These are phyloP conservation scores for Suillus plorans DNA, from an alignment of 768 basidiomycete genomes.

Conservation along the genomic window DNA sequence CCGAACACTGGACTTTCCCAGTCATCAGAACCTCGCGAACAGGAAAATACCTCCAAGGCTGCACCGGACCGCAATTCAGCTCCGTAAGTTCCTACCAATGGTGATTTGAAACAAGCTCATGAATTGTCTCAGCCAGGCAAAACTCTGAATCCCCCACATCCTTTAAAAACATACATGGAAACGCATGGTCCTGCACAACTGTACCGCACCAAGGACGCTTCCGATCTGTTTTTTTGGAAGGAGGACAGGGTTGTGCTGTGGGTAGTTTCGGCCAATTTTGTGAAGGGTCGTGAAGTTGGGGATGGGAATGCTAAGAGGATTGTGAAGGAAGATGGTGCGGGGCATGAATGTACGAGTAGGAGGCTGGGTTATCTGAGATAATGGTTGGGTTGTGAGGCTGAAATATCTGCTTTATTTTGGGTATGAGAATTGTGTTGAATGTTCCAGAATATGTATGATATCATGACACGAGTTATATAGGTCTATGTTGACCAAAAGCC, in stretches of 20 bases:
- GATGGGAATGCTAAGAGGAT: neutral
- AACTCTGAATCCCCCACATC: slow-evolving; percentile 45
- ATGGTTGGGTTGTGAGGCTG: slow-evolving; percentile 8
- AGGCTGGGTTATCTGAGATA: slow-evolving; percentile 34
- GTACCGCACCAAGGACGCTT: slow-evolving; percentile 34
- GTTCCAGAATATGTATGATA: too few species aligned
- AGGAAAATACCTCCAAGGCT: too few species aligned
- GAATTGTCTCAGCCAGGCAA: too few species aligned
- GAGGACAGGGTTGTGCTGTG: slow-evolving; percentile 70
- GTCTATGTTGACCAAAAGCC: too few species aligned
- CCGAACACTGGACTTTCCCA: too few species aligned
- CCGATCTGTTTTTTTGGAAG: slow-evolving; percentile 60
- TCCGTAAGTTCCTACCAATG: too few species aligned
- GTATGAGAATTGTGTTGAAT: too few species aligned
- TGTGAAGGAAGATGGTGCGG: slow-evolving; percentile 38
- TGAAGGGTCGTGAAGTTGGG: slow-evolving; percentile 19
- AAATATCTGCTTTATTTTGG: too few species aligned
- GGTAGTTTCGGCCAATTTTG: slow-evolving; percentile 35
- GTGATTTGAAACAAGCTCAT: too few species aligned
- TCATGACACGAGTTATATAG: too few species aligned
- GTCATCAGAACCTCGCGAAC: too few species aligned
- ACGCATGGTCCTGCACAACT: slow-evolving; percentile 44
- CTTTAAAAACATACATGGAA: slow-evolving; percentile 47
- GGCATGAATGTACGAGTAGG: slow-evolving; percentile 60
- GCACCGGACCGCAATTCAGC: too few species aligned